Base-by-base conservation (phyloP, 805 yeast genomes). In the Wickerhamomyces ciferrii region DNA sequence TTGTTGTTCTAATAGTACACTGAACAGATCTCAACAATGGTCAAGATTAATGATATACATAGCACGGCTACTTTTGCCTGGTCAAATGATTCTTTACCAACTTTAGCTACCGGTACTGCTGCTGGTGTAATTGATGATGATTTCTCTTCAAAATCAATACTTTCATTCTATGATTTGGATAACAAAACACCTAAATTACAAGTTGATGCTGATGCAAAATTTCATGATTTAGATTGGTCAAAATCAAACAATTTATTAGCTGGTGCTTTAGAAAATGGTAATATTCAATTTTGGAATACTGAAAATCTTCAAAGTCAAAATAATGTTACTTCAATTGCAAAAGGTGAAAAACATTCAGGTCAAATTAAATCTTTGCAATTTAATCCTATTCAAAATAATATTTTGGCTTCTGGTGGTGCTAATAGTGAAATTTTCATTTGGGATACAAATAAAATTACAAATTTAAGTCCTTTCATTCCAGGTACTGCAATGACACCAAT, bases 51-150 rank as follows among this genome's bases (percentile, higher is more conserved):
- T 65, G 97, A 91, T 67, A 81, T 88, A 60, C 74, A 79, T 51
- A 77, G 89, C 56, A 87, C 97, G 14, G 91, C 97, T 44, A 83
- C 96, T n/a, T 89, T 94, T 69, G 96, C 98, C 39, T 92, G 98
- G 97, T 87, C 96, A 41, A 79, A 83, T 53, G 87, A 80, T 54
- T 64, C 65, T 44, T 68, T 81, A 50, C 97, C 97, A 17, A 67
- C 79, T 45, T 63, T 94, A 53, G 97, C 90, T 20, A 80, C 96
- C 2, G 99, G 97, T 20, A 86, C 97, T 0, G 86, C 88, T n/a
- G 91, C 98, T 0, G 98, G 98, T 8, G 95, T 97, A 14, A 85
- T 94, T 56, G 97, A 89, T 62, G 87, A 86, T 39, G 82, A 84
- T 61, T 91, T 91, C 66, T 82, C 91, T 37, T 81, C 94, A 19